Evolutionary conservation across 1,284 basidiomycete species (phyloP).

Genomic region (Rhodotorula mucilaginosa): DNA sequence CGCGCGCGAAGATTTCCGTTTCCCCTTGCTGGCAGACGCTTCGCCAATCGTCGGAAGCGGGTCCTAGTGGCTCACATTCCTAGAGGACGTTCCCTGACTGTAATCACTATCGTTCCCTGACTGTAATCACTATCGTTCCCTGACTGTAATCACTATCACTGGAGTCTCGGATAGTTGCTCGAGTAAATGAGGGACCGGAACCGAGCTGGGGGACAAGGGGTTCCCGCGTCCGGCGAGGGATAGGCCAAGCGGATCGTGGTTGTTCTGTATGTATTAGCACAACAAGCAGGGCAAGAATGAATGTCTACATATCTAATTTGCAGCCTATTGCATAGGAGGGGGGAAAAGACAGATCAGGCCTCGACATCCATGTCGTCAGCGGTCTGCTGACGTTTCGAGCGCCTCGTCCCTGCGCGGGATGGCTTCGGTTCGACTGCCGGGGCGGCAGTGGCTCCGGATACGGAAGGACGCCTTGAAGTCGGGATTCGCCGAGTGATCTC

Average conservation of each 20-base stretch:
- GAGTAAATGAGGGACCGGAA: no score
- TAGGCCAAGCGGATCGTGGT: no score
- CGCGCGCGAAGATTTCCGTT: neutral
- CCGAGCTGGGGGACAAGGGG: no score
- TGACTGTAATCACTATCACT: no score
- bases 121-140: no score
- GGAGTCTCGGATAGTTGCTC: no score
- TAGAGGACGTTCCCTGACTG: neutral
- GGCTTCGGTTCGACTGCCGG: neutral
- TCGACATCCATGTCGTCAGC: constrained; percentile 25
- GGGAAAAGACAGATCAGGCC: neutral
- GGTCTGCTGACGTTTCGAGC: constrained; percentile 11
- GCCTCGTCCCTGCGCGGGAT: neutral
- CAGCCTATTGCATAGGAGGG: neutral
- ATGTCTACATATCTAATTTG: neutral
- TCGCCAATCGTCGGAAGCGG: neutral
- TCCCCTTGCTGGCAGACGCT: neutral
- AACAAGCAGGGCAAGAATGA: neutral
- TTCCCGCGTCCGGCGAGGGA: no score
- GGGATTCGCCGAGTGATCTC: neutral
- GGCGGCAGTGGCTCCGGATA: neutral
- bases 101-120: no score
- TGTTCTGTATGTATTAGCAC: neutral
- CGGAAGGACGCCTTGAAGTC: neutral
- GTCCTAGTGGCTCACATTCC: no score